phyloP scores from a whole-genome alignment of 345 rosid species.

The Ceriops tagal region DNA sequence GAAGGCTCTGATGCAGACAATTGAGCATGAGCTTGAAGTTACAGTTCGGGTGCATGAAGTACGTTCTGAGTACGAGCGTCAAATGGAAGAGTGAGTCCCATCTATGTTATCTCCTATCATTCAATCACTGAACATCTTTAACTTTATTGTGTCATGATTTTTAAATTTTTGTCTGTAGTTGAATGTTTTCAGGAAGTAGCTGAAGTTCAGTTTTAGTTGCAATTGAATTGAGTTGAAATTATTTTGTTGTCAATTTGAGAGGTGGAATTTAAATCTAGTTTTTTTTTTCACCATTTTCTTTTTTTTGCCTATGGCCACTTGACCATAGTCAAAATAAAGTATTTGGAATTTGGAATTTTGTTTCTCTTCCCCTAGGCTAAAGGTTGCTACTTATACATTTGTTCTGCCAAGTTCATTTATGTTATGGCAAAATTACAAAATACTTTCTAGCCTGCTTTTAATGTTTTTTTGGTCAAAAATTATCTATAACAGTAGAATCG shows the following conservation, averaged over 20 bases:
- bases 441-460: too few species aligned
- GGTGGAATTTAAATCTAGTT: neutral
- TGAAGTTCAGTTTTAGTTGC: neutral
- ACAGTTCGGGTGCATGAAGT: conserved; percentile 89
- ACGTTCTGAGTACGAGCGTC: conserved; percentile 83
- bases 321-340: too few species aligned
- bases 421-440: too few species aligned
- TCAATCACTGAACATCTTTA: neutral
- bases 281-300: too few species aligned
- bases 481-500: too few species aligned
- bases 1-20: conserved; percentile 80
- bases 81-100: conserved; percentile 83
- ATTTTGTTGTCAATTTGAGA: neutral
- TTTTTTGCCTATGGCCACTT: too few species aligned
- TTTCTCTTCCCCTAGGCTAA: too few species aligned
- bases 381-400: too few species aligned
- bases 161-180: neutral
- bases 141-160: neutral
- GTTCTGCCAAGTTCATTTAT: too few species aligned
- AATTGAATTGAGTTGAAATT: neutral
- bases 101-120: conserved; percentile 2
- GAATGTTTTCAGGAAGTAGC: neutral
- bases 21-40: conserved; percentile 98
- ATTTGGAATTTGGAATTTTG: too few species aligned
- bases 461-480: too few species aligned